phyloP scores from a whole-genome alignment of 352 stramenopile genomes.

The Phytophthora palmivora region DNA sequence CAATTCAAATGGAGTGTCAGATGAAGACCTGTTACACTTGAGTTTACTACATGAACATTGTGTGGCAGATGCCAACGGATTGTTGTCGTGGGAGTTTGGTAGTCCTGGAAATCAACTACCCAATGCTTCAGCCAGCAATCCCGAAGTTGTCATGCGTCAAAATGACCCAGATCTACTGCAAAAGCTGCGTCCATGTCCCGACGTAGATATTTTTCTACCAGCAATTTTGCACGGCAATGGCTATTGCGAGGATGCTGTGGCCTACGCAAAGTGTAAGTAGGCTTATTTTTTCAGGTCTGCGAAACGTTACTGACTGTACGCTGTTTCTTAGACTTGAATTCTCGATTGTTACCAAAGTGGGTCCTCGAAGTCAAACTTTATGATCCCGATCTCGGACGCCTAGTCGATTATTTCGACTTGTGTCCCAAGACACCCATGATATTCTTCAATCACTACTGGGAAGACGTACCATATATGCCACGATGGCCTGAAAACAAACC shows the following conservation, averaged over 20 bases:
- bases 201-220: constrained; percentile 60
- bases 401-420: constrained; percentile 62
- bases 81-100: constrained; percentile 42
- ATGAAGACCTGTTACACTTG: constrained; percentile 32
- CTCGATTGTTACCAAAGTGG: constrained; percentile 43
- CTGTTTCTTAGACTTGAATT: constrained; percentile 36
- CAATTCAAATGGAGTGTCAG: no score
- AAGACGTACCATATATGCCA: constrained; percentile 17
- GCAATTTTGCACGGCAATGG: constrained; percentile 44
- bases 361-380: constrained; percentile 33
- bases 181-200: constrained; percentile 44
- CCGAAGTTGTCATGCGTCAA: constrained; percentile 26
- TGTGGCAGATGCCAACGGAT: constrained; percentile 20
- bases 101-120: constrained; percentile 30
- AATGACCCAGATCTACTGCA: constrained; percentile 35
- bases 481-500: constrained; percentile 46
- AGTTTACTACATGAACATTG: constrained; percentile 44
- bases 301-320: not conserved
- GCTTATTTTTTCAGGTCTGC: no score
- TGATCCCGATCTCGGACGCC: constrained; percentile 22
- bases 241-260: constrained; percentile 61
- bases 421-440: constrained; percentile 57
- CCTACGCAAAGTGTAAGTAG: constrained; percentile 54
- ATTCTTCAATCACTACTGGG: constrained; percentile 73
- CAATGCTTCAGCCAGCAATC: constrained; percentile 28